Evolutionary conservation across 768 basidiomycete genomes (phyloP).

Genomic region (Boletus speciosus): DNA sequence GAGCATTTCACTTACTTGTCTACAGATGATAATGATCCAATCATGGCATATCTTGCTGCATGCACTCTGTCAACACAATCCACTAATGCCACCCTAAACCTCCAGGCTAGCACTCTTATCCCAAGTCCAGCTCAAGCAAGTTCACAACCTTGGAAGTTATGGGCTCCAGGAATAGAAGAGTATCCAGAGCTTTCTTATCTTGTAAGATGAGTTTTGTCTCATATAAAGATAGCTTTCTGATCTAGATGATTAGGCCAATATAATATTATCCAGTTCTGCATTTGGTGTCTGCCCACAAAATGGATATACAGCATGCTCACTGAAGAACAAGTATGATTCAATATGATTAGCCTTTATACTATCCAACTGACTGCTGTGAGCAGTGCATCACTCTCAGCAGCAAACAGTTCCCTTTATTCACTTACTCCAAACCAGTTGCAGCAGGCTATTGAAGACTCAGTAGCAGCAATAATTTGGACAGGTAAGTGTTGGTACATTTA

Average conservation of each 20-base stretch:
- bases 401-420: not conserved
- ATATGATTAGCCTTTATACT: not conserved
- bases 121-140: not conserved
- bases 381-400: not conserved
- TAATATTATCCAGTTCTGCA: fast-evolving
- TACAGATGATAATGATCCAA: not conserved
- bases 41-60: conserved; percentile 6
- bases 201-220: not conserved
- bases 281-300: conserved; percentile 1
- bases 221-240: no score
- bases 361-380: not conserved
- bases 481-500: not conserved
- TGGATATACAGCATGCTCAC: not conserved
- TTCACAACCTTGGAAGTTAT: conserved; percentile 7
- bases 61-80: conserved; percentile 3
- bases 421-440: conserved; percentile 3
- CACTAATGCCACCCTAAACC: not conserved
- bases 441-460: not conserved
- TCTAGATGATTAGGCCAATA: not conserved
- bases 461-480: conserved; percentile 10
- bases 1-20: not conserved
- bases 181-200: not conserved
- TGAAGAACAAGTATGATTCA: not conserved
- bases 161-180: not conserved
- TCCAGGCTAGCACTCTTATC: not conserved